Conservation (phyloP, 148 eudicot genomes). For the Amaranthus hypochondriacus region DNA sequence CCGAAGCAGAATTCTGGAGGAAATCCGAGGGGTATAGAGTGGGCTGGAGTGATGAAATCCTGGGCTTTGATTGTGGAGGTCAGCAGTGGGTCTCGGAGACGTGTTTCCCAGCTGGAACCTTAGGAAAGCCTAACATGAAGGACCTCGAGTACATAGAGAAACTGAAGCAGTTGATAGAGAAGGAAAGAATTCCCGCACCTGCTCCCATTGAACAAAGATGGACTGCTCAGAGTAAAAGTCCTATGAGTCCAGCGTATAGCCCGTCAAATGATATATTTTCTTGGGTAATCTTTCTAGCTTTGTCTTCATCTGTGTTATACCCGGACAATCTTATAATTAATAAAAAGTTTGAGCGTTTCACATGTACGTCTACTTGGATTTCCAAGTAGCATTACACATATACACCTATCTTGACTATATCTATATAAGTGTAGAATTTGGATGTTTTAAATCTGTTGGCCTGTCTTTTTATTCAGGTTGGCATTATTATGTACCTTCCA, state of each 20-base stretch:
- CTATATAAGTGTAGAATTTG: neutral
- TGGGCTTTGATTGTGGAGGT: slow-evolving; percentile 98
- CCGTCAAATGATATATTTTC: slow-evolving; percentile 72
- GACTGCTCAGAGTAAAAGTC: slow-evolving; percentile 75
- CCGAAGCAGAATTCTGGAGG: slow-evolving; percentile 92
- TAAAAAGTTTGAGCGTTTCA: too few relatives aligned
- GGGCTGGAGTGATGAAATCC: slow-evolving; percentile 96
- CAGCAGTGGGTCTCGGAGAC: slow-evolving; percentile 99
- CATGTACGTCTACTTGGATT: too few relatives aligned
- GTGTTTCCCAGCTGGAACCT: slow-evolving; percentile 89
- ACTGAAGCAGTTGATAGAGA: slow-evolving; percentile 67
- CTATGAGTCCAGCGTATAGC: slow-evolving; percentile 95
- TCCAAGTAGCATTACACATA: too few relatives aligned
- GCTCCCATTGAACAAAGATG: slow-evolving; percentile 98
- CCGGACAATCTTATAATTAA: too few relatives aligned
- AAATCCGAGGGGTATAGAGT: slow-evolving; percentile 93
- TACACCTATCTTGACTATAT: neutral
- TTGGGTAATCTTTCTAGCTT: slow-evolving; percentile 53
- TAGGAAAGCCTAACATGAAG: slow-evolving; percentile 83
- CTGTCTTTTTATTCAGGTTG: slow-evolving; percentile 57
- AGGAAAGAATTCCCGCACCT: slow-evolving; percentile 80
- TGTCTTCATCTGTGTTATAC: neutral
- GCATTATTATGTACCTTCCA: slow-evolving; percentile 97
- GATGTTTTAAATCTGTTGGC: neutral
- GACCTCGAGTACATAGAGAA: slow-evolving; percentile 81